These are phyloP conservation scores for Nicotiana rustica DNA, from an alignment of 305 asterid species.

Conservation along the genomic window DNA sequence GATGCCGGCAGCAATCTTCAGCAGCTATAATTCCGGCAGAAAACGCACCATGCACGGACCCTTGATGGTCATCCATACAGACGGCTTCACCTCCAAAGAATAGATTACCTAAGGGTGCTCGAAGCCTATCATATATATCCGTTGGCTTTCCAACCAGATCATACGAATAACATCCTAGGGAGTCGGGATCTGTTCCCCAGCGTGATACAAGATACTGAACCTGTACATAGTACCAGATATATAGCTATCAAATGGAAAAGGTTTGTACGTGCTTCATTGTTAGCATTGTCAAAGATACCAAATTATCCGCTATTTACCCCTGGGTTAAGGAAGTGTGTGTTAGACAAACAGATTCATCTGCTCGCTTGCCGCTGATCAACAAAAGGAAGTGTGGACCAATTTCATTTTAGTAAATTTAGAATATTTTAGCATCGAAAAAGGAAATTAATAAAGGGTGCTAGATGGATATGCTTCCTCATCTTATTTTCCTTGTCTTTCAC, in stretches of 20 bases:
- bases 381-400: background rate
- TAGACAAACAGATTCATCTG: background rate
- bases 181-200: slow-evolving; percentile 89
- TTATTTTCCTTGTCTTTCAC: background rate
- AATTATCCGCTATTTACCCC: background rate
- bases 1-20: slow-evolving; percentile 70
- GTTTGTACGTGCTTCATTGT: background rate
- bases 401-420: background rate
- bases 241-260: background rate
- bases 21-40: slow-evolving; percentile 93
- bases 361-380: background rate
- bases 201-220: slow-evolving; percentile 80
- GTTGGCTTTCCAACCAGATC: slow-evolving; percentile 90
- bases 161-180: slow-evolving; percentile 87
- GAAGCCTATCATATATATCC: slow-evolving; percentile 83
- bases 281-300: background rate
- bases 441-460: background rate
- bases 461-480: background rate
- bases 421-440: background rate
- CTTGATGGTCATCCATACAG: slow-evolving; percentile 82
- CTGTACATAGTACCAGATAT: slow-evolving; percentile 45
- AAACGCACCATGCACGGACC: slow-evolving; percentile 96
- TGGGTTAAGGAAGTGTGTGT: background rate
- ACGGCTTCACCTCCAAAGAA: slow-evolving; percentile 97
- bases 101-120: slow-evolving; percentile 83